A percentile compares a stretch with the other conserved stretches of the same genome.
Evolutionary conservation across 805 yeast species (phyloP).

Genomic region (Metschnikowia lunata): DNA sequence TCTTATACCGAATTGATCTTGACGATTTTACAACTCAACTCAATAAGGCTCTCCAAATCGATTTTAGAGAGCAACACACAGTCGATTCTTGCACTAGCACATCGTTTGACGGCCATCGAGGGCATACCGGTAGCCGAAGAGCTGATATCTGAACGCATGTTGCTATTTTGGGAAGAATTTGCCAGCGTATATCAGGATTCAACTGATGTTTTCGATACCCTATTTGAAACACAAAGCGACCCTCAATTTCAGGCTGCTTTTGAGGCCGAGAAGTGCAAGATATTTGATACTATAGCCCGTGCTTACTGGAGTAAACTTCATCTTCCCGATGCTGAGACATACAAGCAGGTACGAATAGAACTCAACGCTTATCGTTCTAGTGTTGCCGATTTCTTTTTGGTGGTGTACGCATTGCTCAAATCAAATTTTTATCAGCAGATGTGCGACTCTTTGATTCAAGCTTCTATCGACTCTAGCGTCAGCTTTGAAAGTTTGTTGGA

Average conservation of each 20-base stretch:
- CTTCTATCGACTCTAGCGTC: constrained; percentile 10
- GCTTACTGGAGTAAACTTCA: constrained; percentile 70
- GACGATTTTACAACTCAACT: constrained; percentile 44
- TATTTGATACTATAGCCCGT: constrained; percentile 50
- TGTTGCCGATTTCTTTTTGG: constrained; percentile 72
- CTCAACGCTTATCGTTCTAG: constrained; percentile 68
- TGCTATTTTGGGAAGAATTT: constrained; percentile 67
- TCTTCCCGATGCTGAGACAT: constrained; percentile 31
- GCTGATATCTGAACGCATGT: constrained; percentile 44
- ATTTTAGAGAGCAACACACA: constrained; percentile 33
- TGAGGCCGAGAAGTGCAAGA: constrained; percentile 26
- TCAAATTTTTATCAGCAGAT: constrained; percentile 44
- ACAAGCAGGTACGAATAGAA: constrained; percentile 42
- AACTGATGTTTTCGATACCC: constrained; percentile 15
- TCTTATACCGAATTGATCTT: constrained; percentile 45
- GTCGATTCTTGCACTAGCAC: constrained; percentile 44
- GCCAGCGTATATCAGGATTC: constrained; percentile 45
- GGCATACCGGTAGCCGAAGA: constrained; percentile 60
- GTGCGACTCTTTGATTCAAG: constrained; percentile 28
- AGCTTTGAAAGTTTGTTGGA: constrained; percentile 20
- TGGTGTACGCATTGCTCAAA: constrained; percentile 63
- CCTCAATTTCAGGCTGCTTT: constrained; percentile 17
- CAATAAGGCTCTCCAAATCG: constrained; percentile 37
- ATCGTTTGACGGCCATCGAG: constrained; percentile 53
- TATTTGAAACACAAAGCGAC: constrained; percentile 14